These are phyloP conservation scores for Calamus simplicifolius DNA, from an alignment of 176 grass and related monocot species.

Conservation along the genomic window DNA sequence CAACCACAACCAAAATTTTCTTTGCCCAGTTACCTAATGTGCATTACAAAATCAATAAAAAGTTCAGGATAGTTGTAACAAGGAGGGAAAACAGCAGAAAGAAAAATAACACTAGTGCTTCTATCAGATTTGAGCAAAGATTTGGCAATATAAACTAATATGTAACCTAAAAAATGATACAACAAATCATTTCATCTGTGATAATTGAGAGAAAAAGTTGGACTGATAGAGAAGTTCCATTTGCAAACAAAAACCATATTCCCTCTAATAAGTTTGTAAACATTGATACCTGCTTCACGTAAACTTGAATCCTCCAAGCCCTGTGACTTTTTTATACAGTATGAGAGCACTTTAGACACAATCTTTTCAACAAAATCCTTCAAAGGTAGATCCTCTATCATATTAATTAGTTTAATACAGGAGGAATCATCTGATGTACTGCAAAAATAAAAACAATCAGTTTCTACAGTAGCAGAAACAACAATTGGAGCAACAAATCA, in stretches of 20 bases:
- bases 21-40: constrained; percentile 54
- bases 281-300: constrained; percentile 30
- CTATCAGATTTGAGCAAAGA: no score
- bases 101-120: no score
- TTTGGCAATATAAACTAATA: no score
- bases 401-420: constrained; percentile 35
- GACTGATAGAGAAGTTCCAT: no score
- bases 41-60: not conserved
- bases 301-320: constrained; percentile 34
- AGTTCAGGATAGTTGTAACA: no score
- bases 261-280: not conserved
- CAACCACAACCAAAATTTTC: constrained; percentile 43
- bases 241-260: no score
- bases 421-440: constrained; percentile 51
- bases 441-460: constrained; percentile 18
- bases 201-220: no score
- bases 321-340: constrained; percentile 38
- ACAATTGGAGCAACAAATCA: constrained; percentile 2
- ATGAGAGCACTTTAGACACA: constrained; percentile 46
- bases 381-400: constrained; percentile 44
- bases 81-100: no score
- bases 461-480: constrained; percentile 5
- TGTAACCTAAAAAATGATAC: no score
- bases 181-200: no score
- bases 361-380: constrained; percentile 56